Base-by-base conservation (phyloP, 306 rosid genomes). In the Castanea mollissima region DNA sequence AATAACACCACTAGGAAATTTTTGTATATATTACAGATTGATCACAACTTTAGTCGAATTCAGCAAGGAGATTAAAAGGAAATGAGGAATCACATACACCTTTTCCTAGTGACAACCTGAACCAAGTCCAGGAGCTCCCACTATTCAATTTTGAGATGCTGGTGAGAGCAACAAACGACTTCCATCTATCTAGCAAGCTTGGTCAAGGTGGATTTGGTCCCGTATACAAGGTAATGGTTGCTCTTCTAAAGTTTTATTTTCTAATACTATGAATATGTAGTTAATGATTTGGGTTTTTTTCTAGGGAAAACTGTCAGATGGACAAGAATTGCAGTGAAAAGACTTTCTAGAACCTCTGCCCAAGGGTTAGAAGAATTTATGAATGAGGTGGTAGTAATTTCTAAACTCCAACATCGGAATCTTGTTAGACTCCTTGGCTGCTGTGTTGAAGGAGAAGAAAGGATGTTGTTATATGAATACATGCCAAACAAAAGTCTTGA, bases 401-500 rank as follows among this genome's bases (percentile, higher is more conserved):
- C 89, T 35, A 83, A 85, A 49, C 89, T 88, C 34, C 91, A 88
- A 51, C 91, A 88, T 57, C 80, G 86, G 18, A 88, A 88, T 85
- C 87, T 88, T 60, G 89, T 88, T 21, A 76, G 84, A 21, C 76
- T 88, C 46, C 76, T 80, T 32, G 91, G 91, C 10, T 87, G 88
- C n/a, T 85, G 91, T 38, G 32, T 82, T 52, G 87, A 87, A 78
- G 35, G 79, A 52, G 82, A 76, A 0, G 91, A 87, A 49, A 85
- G 75, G 31, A 87, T 87, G 76, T 44, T 87, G 73, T 74, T 87
- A 0, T 87, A 87, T 77, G 90, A 82, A 56, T 84, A 77, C 57
- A 84, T 87, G 91, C 87, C 87, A 69, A 87, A 87, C 59, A 74
- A 77, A 65, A 87, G 91, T 59, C 80, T 87, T 78, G 91, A 85